Evolutionary conservation across 176 grass and related monocot species (phyloP).

Genomic region (Coix lacrymajobi): DNA sequence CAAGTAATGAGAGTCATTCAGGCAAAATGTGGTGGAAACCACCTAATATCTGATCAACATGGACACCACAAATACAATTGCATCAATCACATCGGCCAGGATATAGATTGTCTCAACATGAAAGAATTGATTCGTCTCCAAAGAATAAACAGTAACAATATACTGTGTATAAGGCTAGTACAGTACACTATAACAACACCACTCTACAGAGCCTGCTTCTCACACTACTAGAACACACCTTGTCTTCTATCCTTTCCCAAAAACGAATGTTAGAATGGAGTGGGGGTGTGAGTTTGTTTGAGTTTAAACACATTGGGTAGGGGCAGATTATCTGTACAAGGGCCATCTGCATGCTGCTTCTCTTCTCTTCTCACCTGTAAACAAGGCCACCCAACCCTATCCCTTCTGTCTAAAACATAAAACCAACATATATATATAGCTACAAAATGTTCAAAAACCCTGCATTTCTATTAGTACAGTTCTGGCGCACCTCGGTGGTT

Average conservation of each 20-base stretch:
- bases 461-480: conserved; percentile 10
- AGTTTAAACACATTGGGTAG: conserved; percentile 18
- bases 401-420: conserved; percentile 30
- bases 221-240: conserved; percentile 39
- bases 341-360: conserved; percentile 35
- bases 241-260: conserved; percentile 16
- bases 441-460: conserved; percentile 29
- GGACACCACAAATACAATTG: background rate
- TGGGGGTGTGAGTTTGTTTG: background rate
- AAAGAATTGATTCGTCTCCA: conserved; percentile 26
- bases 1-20: too few relatives aligned
- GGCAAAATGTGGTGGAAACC: too few relatives aligned
- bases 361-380: conserved; percentile 24
- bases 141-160: conserved; percentile 24
- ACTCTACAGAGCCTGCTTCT: background rate
- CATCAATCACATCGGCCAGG: background rate
- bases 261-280: background rate
- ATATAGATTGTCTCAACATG: background rate
- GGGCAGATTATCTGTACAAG: conserved; percentile 44
- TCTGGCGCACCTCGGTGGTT: background rate
- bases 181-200: conserved; percentile 19
- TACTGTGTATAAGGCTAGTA: background rate
- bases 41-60: too few relatives aligned
- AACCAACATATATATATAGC: conserved; percentile 35
- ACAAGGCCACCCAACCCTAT: conserved; percentile 19